Percentiles rank a stretch among this genome's conserved stretches.
phyloP scores from a whole-genome alignment of 1,284 basidiomycete species.

The Baeospora myosura region DNA sequence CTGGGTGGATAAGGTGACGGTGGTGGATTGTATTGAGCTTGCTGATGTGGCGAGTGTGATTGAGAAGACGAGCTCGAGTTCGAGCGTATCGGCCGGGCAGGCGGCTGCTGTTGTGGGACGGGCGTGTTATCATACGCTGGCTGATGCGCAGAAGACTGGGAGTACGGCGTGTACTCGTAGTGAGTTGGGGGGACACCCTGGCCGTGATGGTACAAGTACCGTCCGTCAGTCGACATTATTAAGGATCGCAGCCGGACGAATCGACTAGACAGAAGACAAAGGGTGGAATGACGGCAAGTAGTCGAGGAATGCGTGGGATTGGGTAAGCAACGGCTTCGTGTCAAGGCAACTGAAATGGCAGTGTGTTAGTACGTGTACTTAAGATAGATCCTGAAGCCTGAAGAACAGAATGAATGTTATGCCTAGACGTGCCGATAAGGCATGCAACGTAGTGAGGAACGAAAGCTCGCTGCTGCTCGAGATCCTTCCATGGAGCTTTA shows the following conservation, averaged over 20 bases:
- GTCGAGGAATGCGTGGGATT: too few species aligned
- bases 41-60: constrained; percentile 1
- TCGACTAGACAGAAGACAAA: constrained; percentile 9
- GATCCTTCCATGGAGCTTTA: too few species aligned
- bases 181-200: constrained; percentile 24
- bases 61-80: too few species aligned
- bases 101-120: not conserved
- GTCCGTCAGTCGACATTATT: constrained; percentile 46
- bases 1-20: constrained; percentile 16
- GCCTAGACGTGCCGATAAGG: too few species aligned
- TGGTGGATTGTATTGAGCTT: constrained; percentile 17
- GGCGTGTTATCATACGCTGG: constrained; percentile 17
- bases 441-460: too few species aligned
- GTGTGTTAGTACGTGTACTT: too few species aligned
- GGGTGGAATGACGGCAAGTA: constrained; percentile 3
- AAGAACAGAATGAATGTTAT: too few species aligned
- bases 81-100: not conserved
- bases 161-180: constrained; percentile 47
- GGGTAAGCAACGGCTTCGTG: too few species aligned
- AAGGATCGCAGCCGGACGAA: constrained; percentile 6
- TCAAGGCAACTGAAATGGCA: too few species aligned
- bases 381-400: too few species aligned
- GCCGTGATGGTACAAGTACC: constrained; percentile 49
- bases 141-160: constrained; percentile 23
- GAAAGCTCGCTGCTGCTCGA: too few species aligned